Percentiles rank a stretch among this genome's conserved stretches.
Conservation (phyloP, 2,329 filamentous ascomycete genomes). For the Beauveria sp. region DNA sequence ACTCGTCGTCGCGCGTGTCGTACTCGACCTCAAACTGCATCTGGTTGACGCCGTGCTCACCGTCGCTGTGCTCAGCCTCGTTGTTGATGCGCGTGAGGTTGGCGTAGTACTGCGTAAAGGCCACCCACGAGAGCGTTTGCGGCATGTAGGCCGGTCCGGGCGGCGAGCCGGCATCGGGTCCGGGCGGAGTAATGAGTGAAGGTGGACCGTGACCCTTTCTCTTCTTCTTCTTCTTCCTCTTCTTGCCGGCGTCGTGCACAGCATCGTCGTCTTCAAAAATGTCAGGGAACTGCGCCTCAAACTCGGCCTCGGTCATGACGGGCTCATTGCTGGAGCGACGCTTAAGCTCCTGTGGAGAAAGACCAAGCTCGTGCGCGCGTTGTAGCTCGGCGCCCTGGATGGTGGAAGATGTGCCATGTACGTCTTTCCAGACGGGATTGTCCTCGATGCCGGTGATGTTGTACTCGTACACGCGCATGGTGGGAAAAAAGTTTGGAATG, state of each 20-base stretch:
- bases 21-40: constrained; percentile 82
- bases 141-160: constrained; percentile 88
- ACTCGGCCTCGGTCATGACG: constrained; percentile 16
- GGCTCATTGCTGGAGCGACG: constrained; percentile 20
- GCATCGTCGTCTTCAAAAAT: constrained; percentile 20
- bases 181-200: constrained; percentile 57
- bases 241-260: constrained; percentile 26
- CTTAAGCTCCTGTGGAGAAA: constrained; percentile 20
- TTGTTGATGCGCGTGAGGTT: constrained; percentile 91
- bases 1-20: constrained; percentile 66
- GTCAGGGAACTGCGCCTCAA: constrained; percentile 28
- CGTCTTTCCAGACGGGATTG: constrained; percentile 36
- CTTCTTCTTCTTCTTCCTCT: constrained; percentile 38
- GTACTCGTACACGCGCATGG: constrained; percentile 85
- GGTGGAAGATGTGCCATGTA: constrained; percentile 17
- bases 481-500: constrained; percentile 88
- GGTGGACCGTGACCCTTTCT: constrained; percentile 49
- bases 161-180: constrained; percentile 62
- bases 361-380: constrained; percentile 19
- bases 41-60: constrained; percentile 47
- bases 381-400: constrained; percentile 24
- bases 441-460: constrained; percentile 74
- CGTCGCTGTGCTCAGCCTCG: constrained; percentile 24
- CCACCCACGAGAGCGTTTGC: constrained; percentile 69
- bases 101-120: constrained; percentile 86